phyloP scores from a whole-genome alignment of 179 eudicot genomes.

The Kewa caespitosa region DNA sequence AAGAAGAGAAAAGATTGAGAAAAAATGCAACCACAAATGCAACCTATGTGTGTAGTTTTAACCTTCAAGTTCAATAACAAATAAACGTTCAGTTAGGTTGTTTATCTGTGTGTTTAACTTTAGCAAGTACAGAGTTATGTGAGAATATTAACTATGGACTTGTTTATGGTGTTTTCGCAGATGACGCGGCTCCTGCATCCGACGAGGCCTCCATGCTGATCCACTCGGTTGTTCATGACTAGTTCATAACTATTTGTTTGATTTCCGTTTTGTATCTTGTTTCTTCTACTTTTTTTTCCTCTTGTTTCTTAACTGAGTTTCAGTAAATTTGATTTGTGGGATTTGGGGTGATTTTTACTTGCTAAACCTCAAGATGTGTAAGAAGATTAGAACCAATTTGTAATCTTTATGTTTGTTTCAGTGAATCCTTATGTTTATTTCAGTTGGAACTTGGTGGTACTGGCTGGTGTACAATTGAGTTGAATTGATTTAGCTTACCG shows the following conservation, averaged over 20 bases:
- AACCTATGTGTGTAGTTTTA: too few species aligned
- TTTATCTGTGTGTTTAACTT: too few species aligned
- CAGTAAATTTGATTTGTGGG: neutral
- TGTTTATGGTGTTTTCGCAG: conserved; percentile 27
- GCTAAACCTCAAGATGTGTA: neutral
- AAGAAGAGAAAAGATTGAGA: too few species aligned
- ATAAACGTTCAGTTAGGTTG: too few species aligned
- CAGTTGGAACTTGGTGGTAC: too few species aligned
- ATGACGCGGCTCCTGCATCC: conserved; percentile 35
- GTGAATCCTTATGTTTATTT: neutral
- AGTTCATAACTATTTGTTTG: neutral
- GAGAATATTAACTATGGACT: neutral
- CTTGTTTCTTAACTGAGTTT: neutral
- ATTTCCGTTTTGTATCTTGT: neutral
- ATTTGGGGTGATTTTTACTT: neutral
- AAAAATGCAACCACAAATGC: too few species aligned
- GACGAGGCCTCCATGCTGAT: conserved; percentile 62
- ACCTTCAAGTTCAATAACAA: too few species aligned
- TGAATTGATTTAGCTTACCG: too few species aligned
- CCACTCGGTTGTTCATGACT: conserved; percentile 41
- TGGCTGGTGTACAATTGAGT: too few species aligned
- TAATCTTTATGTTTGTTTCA: neutral
- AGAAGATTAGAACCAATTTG: neutral
- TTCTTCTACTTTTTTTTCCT: neutral
- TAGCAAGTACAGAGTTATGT: neutral